These are phyloP conservation scores for Debaryomycetaceae sp. DNA, from an alignment of 1,139 yeast species.

Conservation along the genomic window DNA sequence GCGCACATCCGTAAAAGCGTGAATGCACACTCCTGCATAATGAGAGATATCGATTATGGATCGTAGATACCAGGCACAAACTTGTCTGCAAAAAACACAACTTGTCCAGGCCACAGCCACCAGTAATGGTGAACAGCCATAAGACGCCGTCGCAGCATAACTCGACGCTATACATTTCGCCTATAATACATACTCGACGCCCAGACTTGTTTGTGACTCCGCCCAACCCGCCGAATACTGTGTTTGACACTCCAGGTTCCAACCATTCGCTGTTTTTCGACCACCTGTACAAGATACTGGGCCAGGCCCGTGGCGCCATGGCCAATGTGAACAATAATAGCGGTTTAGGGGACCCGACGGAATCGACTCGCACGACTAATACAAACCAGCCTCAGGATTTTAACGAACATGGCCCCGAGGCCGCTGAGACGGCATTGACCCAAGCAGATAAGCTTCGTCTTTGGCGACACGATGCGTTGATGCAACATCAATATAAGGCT, in stretches of 20 bases:
- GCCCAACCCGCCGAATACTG: slow-evolving; percentile 42
- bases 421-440: slow-evolving; percentile 44
- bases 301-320: too few relatives aligned
- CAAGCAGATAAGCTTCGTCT: slow-evolving; percentile 82
- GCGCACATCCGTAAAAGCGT: too few relatives aligned
- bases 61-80: neutral
- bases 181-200: slow-evolving; percentile 45
- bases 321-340: too few relatives aligned
- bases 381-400: too few relatives aligned
- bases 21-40: slow-evolving; percentile 1
- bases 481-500: slow-evolving; percentile 88
- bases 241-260: slow-evolving; percentile 41
- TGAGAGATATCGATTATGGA: too few relatives aligned
- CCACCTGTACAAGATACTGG: slow-evolving; percentile 26
- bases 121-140: slow-evolving; percentile 1
- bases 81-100: neutral
- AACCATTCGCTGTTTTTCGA: slow-evolving; percentile 37
- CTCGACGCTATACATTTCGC: slow-evolving; percentile 61
- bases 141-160: slow-evolving; percentile 38
- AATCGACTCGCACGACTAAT: too few relatives aligned
- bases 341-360: too few relatives aligned
- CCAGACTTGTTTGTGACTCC: slow-evolving; percentile 53
- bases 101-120: neutral
- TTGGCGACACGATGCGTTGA: slow-evolving; percentile 92
- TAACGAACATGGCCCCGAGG: too few relatives aligned